Evolutionary conservation across 1,139 yeast species (phyloP), one percentile per base, ranked within the genome.

Genomic region (Protomyces inouyei): DNA sequence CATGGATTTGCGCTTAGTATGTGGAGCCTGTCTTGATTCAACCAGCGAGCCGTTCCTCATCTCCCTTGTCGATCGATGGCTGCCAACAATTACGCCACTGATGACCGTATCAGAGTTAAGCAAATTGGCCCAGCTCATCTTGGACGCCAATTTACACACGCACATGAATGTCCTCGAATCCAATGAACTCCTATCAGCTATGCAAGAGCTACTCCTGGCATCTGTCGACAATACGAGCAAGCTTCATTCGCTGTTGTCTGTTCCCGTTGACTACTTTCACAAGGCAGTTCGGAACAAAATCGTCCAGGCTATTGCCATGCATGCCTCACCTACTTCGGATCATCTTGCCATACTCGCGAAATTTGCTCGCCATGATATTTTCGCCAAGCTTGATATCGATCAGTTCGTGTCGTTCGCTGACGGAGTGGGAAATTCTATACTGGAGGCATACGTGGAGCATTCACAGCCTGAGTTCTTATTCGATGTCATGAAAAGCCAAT

Each of bases 261-360:
- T 59, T 6, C 63, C 63, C 14, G 8, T 52, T 16, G 63, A 59
- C 9, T 59, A 38, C 45, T 59, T 37, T 35, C 57, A 38, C 52
- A 52, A 52, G 23, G 57, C 45, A 16, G 43, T 40, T 12, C 43
- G 55, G 21, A 51, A 51, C 4, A 48, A 52, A 21, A 16, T 59
- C 16, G 48, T 59, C 14, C 16, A 32, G 14, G 38, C 25, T 9
- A 6, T 52, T 14, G 52, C 28, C 8, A 21, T 25, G n/a, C 16
- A 2, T 28, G 32, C 32, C 2, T 28, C 32, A 28, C 16, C 16
- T 21, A 10, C 12, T n/a, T 21, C 12, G 25, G 25, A 14, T 6
- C 16, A 6, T 6, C 38, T 38, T 18, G 32, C 43, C 16, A 14
- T 52, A n/a, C 53, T 59, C 10, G 16, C 45, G 23, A 59, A 59